Percentiles rank a stretch among this genome's conserved stretches.
phyloP scores from a whole-genome alignment of 2,329 filamentous ascomycete genomes.

The Fusarium sp. region DNA sequence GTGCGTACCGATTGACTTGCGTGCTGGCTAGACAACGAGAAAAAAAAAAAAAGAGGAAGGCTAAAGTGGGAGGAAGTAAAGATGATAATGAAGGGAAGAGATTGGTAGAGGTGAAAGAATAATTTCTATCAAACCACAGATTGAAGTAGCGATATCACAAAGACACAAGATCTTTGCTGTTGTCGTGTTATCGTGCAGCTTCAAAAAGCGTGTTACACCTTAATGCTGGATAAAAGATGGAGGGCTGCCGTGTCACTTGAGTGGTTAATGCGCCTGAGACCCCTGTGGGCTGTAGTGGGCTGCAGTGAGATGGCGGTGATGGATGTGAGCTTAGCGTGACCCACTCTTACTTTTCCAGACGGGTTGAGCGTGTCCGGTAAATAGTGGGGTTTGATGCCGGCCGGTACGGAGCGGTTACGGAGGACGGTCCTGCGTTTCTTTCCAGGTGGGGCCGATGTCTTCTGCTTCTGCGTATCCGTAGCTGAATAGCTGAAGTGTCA shows the following conservation, averaged over 20 bases:
- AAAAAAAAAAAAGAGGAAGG: constrained; percentile 8
- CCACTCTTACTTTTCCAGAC: constrained; percentile 19
- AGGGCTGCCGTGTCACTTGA: constrained; percentile 42
- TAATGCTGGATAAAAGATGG: constrained; percentile 28
- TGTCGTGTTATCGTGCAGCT: constrained; percentile 19
- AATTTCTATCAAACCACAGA: constrained; percentile 8
- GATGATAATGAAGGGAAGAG: neutral
- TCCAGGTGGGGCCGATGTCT: constrained; percentile 2
- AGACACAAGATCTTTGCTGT: constrained; percentile 11
- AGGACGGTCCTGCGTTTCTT: constrained; percentile 3
- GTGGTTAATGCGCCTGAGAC: constrained; percentile 31
- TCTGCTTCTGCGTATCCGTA: neutral
- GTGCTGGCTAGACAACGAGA: constrained; percentile 37
- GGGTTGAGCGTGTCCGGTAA: neutral
- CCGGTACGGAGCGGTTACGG: constrained; percentile 17
- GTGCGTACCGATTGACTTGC: constrained; percentile 31
- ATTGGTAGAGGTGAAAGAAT: neutral
- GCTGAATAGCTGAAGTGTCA: constrained; percentile 5
- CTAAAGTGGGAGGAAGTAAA: neutral
- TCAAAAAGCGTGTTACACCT: constrained; percentile 26
- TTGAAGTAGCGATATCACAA: constrained; percentile 10
- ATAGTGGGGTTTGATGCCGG: constrained; percentile 1
- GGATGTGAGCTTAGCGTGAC: neutral
- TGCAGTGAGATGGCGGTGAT: constrained; percentile 12
- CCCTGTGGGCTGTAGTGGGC: constrained; percentile 31